A percentile compares a stretch with the other conserved stretches of the same genome.
Evolutionary conservation across 139 green algal genomes (phyloP).

Genomic region (Coelastrella sp.): DNA sequence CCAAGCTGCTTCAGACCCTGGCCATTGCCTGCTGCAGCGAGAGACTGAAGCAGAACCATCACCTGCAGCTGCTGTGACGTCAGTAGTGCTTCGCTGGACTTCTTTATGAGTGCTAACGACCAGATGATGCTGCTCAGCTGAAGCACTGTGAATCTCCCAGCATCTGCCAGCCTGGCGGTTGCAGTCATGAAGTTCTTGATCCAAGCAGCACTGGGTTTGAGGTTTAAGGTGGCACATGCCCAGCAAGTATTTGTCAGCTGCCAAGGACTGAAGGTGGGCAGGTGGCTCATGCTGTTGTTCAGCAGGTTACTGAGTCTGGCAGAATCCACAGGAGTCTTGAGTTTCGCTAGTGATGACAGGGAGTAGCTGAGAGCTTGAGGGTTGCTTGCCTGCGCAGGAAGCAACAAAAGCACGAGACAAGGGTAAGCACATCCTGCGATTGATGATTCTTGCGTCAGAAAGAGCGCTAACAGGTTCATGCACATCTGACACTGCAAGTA

Average conservation of each 20-base stretch:
- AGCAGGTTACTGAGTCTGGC: not conserved
- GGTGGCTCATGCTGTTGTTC: not conserved
- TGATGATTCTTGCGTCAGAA: no score
- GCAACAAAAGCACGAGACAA: no score
- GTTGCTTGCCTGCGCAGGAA: not conserved
- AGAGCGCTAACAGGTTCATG: no score
- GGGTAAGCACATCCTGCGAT: no score
- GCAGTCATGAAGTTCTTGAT: not conserved
- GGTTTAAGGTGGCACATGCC: slow-evolving; percentile 25
- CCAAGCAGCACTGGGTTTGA: slow-evolving; percentile 4
- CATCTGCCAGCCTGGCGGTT: not conserved
- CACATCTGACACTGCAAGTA: no score
- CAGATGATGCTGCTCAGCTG: slow-evolving; percentile 42
- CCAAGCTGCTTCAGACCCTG: not conserved
- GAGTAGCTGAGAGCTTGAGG: slow-evolving; percentile 30
- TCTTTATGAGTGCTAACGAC: slow-evolving; percentile 10
- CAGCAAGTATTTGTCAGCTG: slow-evolving; percentile 35
- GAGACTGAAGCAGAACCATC: slow-evolving; percentile 12
- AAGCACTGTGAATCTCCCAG: not conserved
- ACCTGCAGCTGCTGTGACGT: slow-evolving; percentile 36
- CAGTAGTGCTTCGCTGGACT: not conserved
- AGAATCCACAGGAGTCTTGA: not conserved
- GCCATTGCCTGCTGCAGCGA: not conserved
- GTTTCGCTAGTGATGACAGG: slow-evolving; percentile 9
- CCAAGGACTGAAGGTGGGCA: not conserved